Evolutionary conservation across 495 filamentous ascomycete genomes (phyloP).

Genomic region (Tetracladium marchalianum): DNA sequence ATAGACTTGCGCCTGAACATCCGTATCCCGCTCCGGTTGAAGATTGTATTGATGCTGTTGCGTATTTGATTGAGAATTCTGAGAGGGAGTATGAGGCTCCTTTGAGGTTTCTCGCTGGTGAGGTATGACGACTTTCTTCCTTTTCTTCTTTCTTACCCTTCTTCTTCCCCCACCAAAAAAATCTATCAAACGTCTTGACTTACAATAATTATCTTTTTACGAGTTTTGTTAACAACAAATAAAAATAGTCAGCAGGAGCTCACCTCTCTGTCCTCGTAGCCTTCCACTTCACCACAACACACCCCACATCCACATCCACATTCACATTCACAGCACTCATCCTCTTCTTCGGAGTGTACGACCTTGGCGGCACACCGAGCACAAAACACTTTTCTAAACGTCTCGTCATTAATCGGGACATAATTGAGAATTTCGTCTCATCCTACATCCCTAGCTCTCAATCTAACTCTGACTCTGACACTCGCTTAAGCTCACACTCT

Average conservation of each 20-base stretch:
- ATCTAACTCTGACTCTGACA: too few species aligned
- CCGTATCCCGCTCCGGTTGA: constrained; percentile 40
- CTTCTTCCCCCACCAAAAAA: too few species aligned
- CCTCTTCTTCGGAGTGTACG: constrained; percentile 36
- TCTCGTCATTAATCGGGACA: constrained; percentile 28
- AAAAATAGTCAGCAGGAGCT: constrained; percentile 33
- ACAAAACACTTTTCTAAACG: constrained; percentile 21
- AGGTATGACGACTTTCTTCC: constrained; percentile 14
- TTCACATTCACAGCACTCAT: constrained; percentile 34
- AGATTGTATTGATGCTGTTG: constrained; percentile 41
- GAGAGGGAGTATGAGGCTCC: constrained; percentile 29
- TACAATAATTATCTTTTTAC: too few species aligned
- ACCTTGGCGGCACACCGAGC: constrained; percentile 30
- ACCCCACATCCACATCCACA: constrained; percentile 22
- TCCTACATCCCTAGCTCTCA: too few species aligned
- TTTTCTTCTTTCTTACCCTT: not conserved
- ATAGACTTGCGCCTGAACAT: constrained; percentile 50
- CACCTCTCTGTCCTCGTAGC: constrained; percentile 34
- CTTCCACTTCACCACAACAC: too few species aligned
- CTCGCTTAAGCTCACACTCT: too few species aligned
- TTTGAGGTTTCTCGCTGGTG: constrained; percentile 27
- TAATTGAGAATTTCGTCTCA: constrained; percentile 32
- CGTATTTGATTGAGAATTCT: constrained; percentile 38
- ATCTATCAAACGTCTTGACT: too few species aligned
- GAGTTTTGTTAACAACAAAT: not conserved